Percentiles rank a stretch among this genome's conserved stretches.
These are phyloP conservation scores for Platismatia glauca DNA, from an alignment of 495 filamentous ascomycete species.

Conservation along the genomic window DNA sequence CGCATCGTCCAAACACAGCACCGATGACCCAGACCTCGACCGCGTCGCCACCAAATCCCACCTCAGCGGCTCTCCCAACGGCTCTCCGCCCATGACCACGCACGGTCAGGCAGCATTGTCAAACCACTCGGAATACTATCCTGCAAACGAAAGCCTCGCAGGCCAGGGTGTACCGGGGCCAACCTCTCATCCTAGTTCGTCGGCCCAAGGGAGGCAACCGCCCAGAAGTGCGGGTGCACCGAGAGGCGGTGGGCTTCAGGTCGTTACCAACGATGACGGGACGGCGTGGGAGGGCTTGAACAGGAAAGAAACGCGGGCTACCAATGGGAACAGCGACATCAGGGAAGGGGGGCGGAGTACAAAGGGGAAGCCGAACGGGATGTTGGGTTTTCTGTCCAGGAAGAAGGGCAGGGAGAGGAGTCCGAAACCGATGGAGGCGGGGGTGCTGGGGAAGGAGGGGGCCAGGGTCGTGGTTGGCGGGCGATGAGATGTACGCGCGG, in stretches of 20 bases:
- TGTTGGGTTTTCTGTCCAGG: conserved; percentile 79
- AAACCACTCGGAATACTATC: conserved; percentile 23
- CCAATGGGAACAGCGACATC: conserved; percentile 44
- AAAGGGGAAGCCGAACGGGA: conserved; percentile 52
- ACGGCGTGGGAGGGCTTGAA: conserved; percentile 86
- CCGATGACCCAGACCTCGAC: conserved; percentile 19
- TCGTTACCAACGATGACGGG: conserved; percentile 79
- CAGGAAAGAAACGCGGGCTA: conserved; percentile 38
- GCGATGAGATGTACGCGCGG: conserved; percentile 1
- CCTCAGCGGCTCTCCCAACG: conserved; percentile 12
- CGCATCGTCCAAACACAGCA: conserved; percentile 22
- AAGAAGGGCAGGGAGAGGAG: conserved; percentile 87
- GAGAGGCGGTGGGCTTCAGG: conserved; percentile 78
- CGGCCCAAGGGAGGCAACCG: conserved; percentile 22
- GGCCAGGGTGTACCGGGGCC: not conserved
- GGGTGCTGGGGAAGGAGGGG: conserved; percentile 91
- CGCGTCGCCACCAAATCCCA: conserved; percentile 6
- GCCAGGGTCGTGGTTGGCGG: conserved; percentile 59
- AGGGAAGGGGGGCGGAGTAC: conserved; percentile 21
- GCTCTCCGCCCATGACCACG: conserved; percentile 18
- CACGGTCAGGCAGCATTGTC: conserved; percentile 14
- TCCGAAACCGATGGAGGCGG: conserved; percentile 87
- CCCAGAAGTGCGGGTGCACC: conserved; percentile 49
- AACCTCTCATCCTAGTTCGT: conserved; percentile 14
- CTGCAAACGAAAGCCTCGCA: conserved; percentile 14